phyloP scores from a whole-genome alignment of 2,329 filamentous ascomycete species.

The Nemania abortiva region DNA sequence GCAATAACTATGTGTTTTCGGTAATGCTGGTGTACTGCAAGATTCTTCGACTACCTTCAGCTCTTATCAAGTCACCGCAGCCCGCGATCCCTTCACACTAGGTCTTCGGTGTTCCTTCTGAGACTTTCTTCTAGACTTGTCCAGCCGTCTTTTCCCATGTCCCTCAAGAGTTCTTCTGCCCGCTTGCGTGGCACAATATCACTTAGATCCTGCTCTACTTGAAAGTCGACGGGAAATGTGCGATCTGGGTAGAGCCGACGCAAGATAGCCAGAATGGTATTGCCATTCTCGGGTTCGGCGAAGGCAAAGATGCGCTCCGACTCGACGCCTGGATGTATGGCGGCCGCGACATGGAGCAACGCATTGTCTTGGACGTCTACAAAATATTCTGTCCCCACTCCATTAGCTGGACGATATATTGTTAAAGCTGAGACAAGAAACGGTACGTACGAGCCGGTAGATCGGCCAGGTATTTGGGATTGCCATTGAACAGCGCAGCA shows the following conservation, averaged over 20 bases:
- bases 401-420: not conserved
- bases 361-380: slow-evolving; percentile 63
- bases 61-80: too few relatives aligned
- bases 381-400: slow-evolving; percentile 54
- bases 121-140: slow-evolving; percentile 41
- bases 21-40: too few relatives aligned
- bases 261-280: slow-evolving; percentile 53
- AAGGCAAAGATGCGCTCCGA: slow-evolving; percentile 67
- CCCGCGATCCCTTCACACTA: not conserved
- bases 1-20: too few relatives aligned
- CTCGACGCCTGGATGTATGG: slow-evolving; percentile 59
- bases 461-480: slow-evolving; percentile 11
- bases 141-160: slow-evolving; percentile 41
- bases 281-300: slow-evolving; percentile 60
- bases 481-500: slow-evolving; percentile 33
- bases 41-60: too few relatives aligned
- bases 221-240: slow-evolving; percentile 36
- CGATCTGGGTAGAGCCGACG: slow-evolving; percentile 39
- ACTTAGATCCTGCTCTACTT: slow-evolving; percentile 32
- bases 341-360: slow-evolving; percentile 64
- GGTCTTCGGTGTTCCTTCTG: slow-evolving; percentile 30
- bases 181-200: slow-evolving; percentile 39
- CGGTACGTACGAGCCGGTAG: slow-evolving; percentile 35
- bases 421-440: not conserved
- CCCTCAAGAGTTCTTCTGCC: slow-evolving; percentile 39